Percentiles rank a stretch among this genome's conserved stretches.
phyloP scores from a whole-genome alignment of 2,329 filamentous ascomycete species.

The Colletotrichum sp. region DNA sequence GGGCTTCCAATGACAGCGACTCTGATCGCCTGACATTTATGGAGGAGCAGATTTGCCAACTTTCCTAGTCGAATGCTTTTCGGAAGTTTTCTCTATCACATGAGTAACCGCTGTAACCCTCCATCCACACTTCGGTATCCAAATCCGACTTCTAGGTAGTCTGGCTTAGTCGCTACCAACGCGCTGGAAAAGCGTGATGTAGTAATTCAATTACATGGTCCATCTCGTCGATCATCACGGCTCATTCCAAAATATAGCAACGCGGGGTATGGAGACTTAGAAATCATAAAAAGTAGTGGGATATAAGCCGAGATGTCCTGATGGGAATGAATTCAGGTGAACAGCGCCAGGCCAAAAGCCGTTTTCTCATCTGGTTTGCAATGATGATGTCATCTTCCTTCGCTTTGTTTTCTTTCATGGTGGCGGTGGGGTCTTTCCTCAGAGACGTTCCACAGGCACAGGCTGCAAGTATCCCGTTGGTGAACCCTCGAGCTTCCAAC shows the following conservation, averaged over 20 bases:
- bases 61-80: not conserved
- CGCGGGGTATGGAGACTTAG: not conserved
- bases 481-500: not conserved
- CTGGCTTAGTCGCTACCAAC: not conserved
- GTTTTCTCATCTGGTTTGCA: not conserved
- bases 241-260: not conserved
- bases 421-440: not conserved
- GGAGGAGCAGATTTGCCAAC: not conserved
- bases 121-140: not conserved
- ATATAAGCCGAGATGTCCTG: not conserved
- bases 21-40: conserved; percentile 28
- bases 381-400: not conserved
- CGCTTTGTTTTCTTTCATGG: not conserved
- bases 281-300: not conserved
- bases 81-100: not conserved
- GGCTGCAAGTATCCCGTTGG: not conserved
- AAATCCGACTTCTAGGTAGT: not conserved
- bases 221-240: not conserved
- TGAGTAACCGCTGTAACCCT: not conserved
- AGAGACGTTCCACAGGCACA: not conserved
- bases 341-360: not conserved
- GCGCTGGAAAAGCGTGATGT: not conserved
- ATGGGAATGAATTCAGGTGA: not conserved
- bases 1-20: not conserved
- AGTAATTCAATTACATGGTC: not conserved